Evolutionary conservation across 306 rosid species (phyloP), one percentile per base, ranked within the genome.

Genomic region (Dicorynia guianensis): DNA sequence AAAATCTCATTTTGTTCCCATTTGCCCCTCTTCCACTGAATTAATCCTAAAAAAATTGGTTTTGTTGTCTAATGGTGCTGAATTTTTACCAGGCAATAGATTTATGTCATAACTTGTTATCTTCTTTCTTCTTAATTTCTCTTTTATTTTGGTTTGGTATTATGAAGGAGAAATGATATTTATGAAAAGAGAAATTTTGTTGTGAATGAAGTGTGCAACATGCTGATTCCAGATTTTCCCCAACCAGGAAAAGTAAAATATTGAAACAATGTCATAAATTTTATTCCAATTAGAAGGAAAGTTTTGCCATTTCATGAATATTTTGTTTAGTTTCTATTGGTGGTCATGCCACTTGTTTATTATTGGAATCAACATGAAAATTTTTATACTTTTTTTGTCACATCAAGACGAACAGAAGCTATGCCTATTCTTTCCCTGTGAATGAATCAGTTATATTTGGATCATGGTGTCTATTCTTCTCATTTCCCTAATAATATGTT

Each of bases 401-500:
- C 30, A 25, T 25, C 30, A 25, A 25, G 30, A 25, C 30, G 30
- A 25, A 25, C 2, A 40, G 57, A 59, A 50, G 18, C 7, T 71
- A 46, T 43, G 19, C 44, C 66, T 49, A 53, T 46, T 70, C 13
- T 59, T 15, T 4, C 67, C 38, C n/a, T 65, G 74, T 52, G 50
- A 76, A 76, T 59, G 49, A 56, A 54, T 25, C 30, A 25, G 30
- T 25, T 25, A 25, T 25, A 39, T 15, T 79, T 44, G 81, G 72
- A 48, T 69, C 36, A 13, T 64, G 9, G 76, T 36, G 46, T 48
- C 42, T 18, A 42, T 64, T 39, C 25, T 58, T 34, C 50, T 54
- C 71, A 71, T 79, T 25, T 79, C 30, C 71, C 83, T 82, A 70
- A 86, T 52, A 63, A 35, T 30, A 56, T n/a, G 73, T 76, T 80